Evolutionary conservation across 2,329 filamentous ascomycete genomes (phyloP), one percentile per base, ranked within the genome.

Genomic region (Aspergillus calidoustus): DNA sequence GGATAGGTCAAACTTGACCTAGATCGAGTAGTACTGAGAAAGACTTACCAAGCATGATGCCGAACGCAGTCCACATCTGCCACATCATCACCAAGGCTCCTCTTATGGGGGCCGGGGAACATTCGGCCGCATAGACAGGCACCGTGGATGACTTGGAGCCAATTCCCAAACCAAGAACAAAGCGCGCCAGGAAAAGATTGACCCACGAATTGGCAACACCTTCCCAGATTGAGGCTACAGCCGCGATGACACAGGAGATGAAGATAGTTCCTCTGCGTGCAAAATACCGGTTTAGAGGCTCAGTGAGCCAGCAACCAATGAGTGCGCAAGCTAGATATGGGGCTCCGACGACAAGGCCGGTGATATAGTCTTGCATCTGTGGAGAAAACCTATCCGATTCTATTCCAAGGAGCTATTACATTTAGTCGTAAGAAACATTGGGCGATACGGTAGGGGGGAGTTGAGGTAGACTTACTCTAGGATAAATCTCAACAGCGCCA

Each of bases 71-170:
- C 77, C 77, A 80, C 77, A 83, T 81, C 66, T 84, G 82, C 82
- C 82, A 83, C 77, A 80, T 81, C 77, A 84, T 83, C 4, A 82
- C 81, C 6, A 84, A 65, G 0, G 80, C 81, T 23, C 82, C 82
- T 59, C 82, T 77, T 41, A 84, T 83, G 1, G 74, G 79, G 15
- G 81, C 79, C 0, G 82, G 81, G 2, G 81, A 76, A 55, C 79
- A 81, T 65, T 83, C 81, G 5, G 81, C 80, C 0, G 79, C 79
- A 61, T 81, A 82, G 7, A 83, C 77, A 0, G 81, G 80, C 2
- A 81, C 79, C 0, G 81, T 83, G 0, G 78, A 74, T 1, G 77
- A 78, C 55, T 80, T 79, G 15, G 77, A 70, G 11, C 79, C 79
- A 52, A 81, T 79, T 0, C 76, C 79, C 1, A 81, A 67, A 3